Percentiles rank a stretch among this genome's conserved stretches.
These are phyloP conservation scores for Ophiostoma montium DNA, from an alignment of 2,329 filamentous ascomycete species.

Conservation along the genomic window DNA sequence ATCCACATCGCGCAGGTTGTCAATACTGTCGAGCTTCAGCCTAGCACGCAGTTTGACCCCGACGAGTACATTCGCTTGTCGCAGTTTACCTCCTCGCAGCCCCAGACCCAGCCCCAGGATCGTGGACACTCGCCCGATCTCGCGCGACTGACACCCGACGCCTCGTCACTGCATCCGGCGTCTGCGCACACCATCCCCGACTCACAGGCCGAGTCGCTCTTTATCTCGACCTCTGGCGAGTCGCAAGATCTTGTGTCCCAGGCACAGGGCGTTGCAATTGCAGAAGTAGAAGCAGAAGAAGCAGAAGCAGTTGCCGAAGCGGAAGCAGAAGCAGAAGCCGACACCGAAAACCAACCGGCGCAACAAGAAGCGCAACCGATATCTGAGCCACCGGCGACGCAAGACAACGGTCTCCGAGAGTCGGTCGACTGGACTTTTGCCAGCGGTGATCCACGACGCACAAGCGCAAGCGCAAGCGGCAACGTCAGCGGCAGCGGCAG, in stretches of 20 bases:
- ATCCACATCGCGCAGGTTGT: not conserved
- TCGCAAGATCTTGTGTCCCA: not conserved
- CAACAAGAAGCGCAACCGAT: not conserved
- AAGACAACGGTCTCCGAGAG: not conserved
- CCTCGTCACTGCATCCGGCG: not conserved
- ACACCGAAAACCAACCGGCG: not conserved
- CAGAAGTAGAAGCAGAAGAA: not conserved
- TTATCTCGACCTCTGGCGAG: not conserved
- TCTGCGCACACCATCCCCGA: conserved; percentile 9
- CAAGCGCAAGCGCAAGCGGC: not conserved
- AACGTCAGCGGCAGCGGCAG: not conserved
- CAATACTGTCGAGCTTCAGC: conserved; percentile 1
- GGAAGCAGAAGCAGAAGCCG: not conserved
- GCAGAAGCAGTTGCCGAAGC: not conserved
- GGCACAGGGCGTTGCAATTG: not conserved
- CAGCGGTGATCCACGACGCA: not conserved
- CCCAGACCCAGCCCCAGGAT: not conserved
- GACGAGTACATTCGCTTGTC: conserved; percentile 5
- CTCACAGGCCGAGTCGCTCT: conserved; percentile 3
- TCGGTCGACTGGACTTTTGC: conserved; percentile 5
- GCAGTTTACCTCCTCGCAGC: not conserved
- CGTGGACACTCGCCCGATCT: not conserved
- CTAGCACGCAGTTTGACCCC: conserved; percentile 7
- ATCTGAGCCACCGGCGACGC: not conserved
- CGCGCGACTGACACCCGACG: not conserved